Percentiles rank a stretch among this genome's conserved stretches.
Conservation (phyloP, 805 yeast species). For the Metschnikowia kofuensis region DNA sequence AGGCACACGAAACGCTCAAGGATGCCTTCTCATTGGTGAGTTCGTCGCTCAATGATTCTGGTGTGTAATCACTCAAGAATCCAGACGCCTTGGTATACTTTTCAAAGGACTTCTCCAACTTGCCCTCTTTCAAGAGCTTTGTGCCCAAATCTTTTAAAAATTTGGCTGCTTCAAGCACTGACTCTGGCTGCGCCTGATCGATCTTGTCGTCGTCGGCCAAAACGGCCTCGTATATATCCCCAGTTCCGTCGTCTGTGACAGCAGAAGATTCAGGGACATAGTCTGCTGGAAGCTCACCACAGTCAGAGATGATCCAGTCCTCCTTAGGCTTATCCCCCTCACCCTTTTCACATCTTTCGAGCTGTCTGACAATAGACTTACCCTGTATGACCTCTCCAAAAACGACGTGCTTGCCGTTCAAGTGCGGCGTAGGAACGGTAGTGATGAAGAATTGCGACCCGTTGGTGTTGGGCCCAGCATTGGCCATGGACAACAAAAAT, state of each 20-base stretch:
- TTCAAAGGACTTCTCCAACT: constrained; percentile 51
- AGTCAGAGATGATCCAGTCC: constrained; percentile 69
- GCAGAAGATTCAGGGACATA: constrained; percentile 47
- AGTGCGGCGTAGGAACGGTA: constrained; percentile 82
- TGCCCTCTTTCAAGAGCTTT: constrained; percentile 62
- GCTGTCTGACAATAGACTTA: constrained; percentile 70
- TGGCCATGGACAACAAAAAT: constrained; percentile 95
- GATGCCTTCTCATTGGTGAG: constrained; percentile 48
- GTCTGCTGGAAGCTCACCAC: constrained; percentile 73
- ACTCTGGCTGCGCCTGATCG: constrained; percentile 55
- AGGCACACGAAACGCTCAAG: constrained; percentile 59
- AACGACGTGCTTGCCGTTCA: constrained; percentile 93
- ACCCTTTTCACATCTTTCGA: constrained; percentile 70
- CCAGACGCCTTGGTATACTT: constrained; percentile 74
- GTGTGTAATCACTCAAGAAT: constrained; percentile 70
- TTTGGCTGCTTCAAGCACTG: constrained; percentile 64
- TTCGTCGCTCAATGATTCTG: constrained; percentile 60
- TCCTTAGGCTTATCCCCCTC: constrained; percentile 66
- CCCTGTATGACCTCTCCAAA: constrained; percentile 87
- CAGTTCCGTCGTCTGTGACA: constrained; percentile 70
- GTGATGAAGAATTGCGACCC: constrained; percentile 97
- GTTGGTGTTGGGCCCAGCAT: constrained; percentile 97
- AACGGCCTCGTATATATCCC: constrained; percentile 75
- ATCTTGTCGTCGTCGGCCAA: constrained; percentile 72
- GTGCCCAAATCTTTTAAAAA: constrained; percentile 78